Evolutionary conservation across 176 grass and related monocot species (phyloP).

Genomic region (Zoysia pacifica): DNA sequence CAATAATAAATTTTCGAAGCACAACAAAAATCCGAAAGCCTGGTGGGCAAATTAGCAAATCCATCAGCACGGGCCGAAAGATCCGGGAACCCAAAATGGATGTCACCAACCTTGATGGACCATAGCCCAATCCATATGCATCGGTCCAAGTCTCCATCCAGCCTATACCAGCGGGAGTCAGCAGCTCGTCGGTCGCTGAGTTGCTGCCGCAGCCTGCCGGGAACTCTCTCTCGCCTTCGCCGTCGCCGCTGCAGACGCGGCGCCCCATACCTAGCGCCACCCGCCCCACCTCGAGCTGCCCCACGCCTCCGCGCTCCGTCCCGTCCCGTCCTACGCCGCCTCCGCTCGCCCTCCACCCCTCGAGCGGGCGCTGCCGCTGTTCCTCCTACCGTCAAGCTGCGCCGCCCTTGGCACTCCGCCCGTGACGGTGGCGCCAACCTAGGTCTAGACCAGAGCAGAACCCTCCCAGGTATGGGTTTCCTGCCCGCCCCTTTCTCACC

Average conservation of each 20-base stretch:
- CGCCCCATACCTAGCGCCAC: no score
- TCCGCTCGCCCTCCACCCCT: no score
- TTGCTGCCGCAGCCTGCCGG: background rate
- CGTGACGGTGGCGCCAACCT: background rate
- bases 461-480: background rate
- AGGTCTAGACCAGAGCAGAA: background rate
- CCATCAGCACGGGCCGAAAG: background rate
- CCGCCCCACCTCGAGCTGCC: no score
- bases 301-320: no score
- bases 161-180: background rate
- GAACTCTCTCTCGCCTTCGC: background rate
- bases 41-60: no score
- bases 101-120: background rate
- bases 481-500: background rate
- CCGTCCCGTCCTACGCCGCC: no score
- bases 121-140: background rate
- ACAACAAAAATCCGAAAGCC: no score
- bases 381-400: background rate
- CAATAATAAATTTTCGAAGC: no score
- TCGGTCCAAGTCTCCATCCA: background rate
- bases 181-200: background rate
- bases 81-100: background rate
- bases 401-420: background rate
- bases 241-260: background rate
- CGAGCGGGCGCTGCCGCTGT: background rate